Base-by-base conservation (phyloP, 1,284 basidiomycete genomes). In the Hymenochaete sp. region DNA sequence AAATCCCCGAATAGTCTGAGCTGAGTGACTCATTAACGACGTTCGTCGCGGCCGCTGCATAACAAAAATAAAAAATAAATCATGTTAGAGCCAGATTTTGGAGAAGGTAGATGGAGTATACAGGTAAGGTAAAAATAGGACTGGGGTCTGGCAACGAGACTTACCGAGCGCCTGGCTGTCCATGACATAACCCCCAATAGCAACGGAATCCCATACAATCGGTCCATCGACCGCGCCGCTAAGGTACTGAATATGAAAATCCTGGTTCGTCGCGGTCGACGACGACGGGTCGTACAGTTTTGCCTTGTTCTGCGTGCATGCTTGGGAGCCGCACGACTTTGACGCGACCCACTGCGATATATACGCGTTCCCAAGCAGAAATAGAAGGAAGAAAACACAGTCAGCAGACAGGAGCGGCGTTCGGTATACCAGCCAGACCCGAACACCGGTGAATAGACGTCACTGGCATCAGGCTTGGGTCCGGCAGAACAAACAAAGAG, bases 301-400 rank as follows among this genome's bases (percentile, higher is more conserved):
- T 13, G 68, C 67, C 21, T 60, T 59, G 2, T 66, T 64, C 16
- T 64, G 57, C n/a, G 59, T 58, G 51, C 79, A 82, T 3, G 64
- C 53, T 0, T 66, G 59, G 1, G 72, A 65, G 4, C 68, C 64
- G 52, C 80, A 83, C 2, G 68, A 68, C 5, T 64, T 67, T 0
- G 77, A 77, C 0, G 77, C 77, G 35, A 83, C 62, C 80, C 82
- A 84, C 79, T 81, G 48, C 5, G 24, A 44, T n/a, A n/a, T n/a
- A n/a, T n/a, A n/a, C n/a, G n/a, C n/a, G 8, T 36, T 42, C 14
- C 52, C 27, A 33, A 13, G 13, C 5, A 4, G 21, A 35, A 5
- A 5, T 13, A 35, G 5, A 8, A 13, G 21, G 5, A 35, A 35
- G 8, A 8, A 13, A 13, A 4, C 5, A 16, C 4, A 35, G 33